phyloP scores from a whole-genome alignment of 805 yeast species.

The Wilhelminamyces savonicus region DNA sequence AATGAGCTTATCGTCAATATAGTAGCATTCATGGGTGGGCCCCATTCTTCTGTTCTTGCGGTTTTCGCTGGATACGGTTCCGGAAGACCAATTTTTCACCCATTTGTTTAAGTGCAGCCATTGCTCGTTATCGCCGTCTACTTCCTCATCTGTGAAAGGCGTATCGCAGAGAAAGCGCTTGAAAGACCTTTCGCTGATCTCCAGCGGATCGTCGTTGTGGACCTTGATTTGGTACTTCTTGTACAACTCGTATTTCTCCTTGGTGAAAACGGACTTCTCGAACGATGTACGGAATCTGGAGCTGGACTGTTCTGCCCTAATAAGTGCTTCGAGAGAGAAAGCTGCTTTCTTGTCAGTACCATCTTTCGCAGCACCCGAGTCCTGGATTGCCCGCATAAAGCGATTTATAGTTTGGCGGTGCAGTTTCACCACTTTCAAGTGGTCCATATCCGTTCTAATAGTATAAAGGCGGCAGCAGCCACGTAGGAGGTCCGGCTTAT shows the following conservation, averaged over 20 bases:
- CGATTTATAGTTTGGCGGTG: slow-evolving; percentile 60
- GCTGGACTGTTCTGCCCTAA: slow-evolving; percentile 33
- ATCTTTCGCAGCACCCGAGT: slow-evolving; percentile 5
- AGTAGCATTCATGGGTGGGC: slow-evolving; percentile 76
- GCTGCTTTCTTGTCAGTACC: no score
- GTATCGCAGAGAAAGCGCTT: slow-evolving; percentile 60
- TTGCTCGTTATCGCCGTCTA: slow-evolving; percentile 15
- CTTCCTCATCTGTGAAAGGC: slow-evolving; percentile 43
- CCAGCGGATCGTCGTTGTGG: slow-evolving; percentile 54
- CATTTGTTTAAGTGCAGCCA: slow-evolving; percentile 41
- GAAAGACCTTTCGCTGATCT: slow-evolving; percentile 45
- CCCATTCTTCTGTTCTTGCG: slow-evolving; percentile 32
- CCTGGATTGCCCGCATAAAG: slow-evolving; percentile 39
- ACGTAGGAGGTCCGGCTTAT: slow-evolving; percentile 58
- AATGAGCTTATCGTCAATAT: slow-evolving; percentile 51
- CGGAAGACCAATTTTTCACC: slow-evolving; percentile 18
- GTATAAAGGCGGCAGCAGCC: slow-evolving; percentile 79
- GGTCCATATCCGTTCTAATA: slow-evolving; percentile 51
- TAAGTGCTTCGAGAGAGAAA: slow-evolving; percentile 26
- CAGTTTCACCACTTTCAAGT: slow-evolving; percentile 53
- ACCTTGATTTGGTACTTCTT: slow-evolving; percentile 64
- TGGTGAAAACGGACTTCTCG: slow-evolving; percentile 46
- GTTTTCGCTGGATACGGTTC: background rate
- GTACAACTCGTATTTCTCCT: slow-evolving; percentile 58
- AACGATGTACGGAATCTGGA: slow-evolving; percentile 36